Percentiles rank a stretch among this genome's conserved stretches.
Evolutionary conservation across 2,329 filamentous ascomycete genomes (phyloP).

Genomic region (Microthyrium microscopicum): DNA sequence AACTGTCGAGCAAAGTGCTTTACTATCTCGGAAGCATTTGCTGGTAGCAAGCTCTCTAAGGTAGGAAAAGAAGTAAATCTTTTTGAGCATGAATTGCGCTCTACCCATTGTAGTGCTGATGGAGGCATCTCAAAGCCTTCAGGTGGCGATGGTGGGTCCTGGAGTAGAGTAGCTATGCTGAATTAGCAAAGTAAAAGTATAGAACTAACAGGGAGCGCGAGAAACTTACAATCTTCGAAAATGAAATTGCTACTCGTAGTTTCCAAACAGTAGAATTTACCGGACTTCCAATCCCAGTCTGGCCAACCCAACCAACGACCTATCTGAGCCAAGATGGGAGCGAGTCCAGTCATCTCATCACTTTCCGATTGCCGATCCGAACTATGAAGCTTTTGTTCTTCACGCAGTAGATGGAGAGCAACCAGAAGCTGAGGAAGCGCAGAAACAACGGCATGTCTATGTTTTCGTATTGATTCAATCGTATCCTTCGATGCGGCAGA

Average conservation of each 20-base stretch:
- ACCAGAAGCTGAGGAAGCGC: slow-evolving; percentile 35
- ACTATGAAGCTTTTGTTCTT: slow-evolving; percentile 63
- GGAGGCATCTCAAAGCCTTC: too few species aligned
- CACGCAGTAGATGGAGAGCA: slow-evolving; percentile 68
- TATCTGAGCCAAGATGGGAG: slow-evolving; percentile 65
- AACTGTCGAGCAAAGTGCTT: too few species aligned
- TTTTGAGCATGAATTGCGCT: too few species aligned
- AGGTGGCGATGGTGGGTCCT: too few species aligned
- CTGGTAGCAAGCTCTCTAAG: too few species aligned
- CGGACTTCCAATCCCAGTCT: slow-evolving; percentile 37
- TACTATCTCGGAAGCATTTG: too few species aligned
- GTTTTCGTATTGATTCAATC: neutral
- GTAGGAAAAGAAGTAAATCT: too few species aligned
- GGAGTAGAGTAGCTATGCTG: too few species aligned
- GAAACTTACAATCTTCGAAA: slow-evolving; percentile 36
- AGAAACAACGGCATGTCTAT: slow-evolving; percentile 1
- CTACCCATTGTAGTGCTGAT: too few species aligned
- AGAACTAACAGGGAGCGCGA: neutral
- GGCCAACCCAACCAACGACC: slow-evolving; percentile 66
- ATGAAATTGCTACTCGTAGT: slow-evolving; percentile 36
- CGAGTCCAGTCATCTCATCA: too few species aligned
- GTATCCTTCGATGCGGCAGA: slow-evolving; percentile 2
- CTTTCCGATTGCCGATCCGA: slow-evolving; percentile 20
- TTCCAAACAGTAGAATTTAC: slow-evolving; percentile 44
- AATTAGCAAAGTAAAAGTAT: slow-evolving; percentile 8